A percentile compares a stretch with the other conserved stretches of the same genome.
Evolutionary conservation across 2,329 filamentous ascomycete genomes (phyloP).

Genomic region (Botrytis tulipae): DNA sequence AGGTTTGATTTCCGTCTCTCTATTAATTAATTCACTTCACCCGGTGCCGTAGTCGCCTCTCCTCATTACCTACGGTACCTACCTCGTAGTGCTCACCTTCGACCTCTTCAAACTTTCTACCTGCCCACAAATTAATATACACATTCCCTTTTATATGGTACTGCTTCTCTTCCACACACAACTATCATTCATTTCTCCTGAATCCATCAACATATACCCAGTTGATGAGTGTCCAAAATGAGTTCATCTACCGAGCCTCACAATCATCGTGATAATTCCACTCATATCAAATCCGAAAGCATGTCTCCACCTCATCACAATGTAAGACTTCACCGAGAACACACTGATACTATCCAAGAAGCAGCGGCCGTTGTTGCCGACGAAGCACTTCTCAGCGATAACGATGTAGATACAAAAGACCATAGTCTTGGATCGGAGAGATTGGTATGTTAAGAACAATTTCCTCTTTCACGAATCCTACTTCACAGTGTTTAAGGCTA

Average conservation of each 20-base stretch:
- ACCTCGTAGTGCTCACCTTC: not conserved
- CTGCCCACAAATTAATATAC: not conserved
- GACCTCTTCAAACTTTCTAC: not conserved
- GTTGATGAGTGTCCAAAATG: constrained; percentile 8
- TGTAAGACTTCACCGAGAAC: constrained; percentile 26
- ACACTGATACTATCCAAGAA: constrained; percentile 32
- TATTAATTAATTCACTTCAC: not conserved
- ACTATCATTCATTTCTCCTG: not conserved
- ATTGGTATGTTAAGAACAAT: constrained; percentile 44
- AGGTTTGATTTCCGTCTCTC: not conserved
- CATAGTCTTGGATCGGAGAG: constrained; percentile 65
- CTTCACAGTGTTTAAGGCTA: not conserved
- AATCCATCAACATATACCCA: not conserved
- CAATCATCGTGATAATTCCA: not conserved
- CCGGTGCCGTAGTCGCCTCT: not conserved
- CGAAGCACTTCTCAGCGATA: constrained; percentile 24
- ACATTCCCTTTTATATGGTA: not conserved
- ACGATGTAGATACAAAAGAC: constrained; percentile 7
- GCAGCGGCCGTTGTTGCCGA: constrained; percentile 29
- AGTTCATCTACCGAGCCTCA: constrained; percentile 1
- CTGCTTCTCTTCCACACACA: not conserved
- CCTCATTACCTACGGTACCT: not conserved
- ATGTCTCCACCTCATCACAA: constrained; percentile 9
- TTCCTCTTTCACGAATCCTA: not conserved
- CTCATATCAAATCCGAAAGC: constrained; percentile 13